Percentiles rank a stretch among this genome's conserved stretches.
phyloP scores from a whole-genome alignment of 1,284 basidiomycete genomes.

The Entoloma clypeatum region DNA sequence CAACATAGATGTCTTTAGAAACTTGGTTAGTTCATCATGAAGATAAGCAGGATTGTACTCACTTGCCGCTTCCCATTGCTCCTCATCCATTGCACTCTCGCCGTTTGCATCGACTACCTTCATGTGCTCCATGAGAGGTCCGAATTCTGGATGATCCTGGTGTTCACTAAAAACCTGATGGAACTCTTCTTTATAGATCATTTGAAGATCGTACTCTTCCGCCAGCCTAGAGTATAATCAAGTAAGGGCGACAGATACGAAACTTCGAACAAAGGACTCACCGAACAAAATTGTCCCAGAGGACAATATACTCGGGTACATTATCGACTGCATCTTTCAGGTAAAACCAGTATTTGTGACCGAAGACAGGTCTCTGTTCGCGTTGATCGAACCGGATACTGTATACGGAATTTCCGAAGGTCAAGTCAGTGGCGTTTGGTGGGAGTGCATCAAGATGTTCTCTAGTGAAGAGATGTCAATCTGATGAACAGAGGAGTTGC shows the following conservation, averaged over 20 bases:
- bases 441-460: slow-evolving; percentile 68
- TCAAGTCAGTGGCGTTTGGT: slow-evolving; percentile 53
- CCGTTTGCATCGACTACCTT: slow-evolving; percentile 82
- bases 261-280: slow-evolving; percentile 43
- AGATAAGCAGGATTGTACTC: slow-evolving; percentile 34
- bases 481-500: slow-evolving; percentile 3
- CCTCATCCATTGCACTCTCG: slow-evolving; percentile 85
- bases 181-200: slow-evolving; percentile 84
- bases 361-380: slow-evolving; percentile 65
- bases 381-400: slow-evolving; percentile 80
- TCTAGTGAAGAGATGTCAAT: slow-evolving; percentile 37
- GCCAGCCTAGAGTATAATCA: slow-evolving; percentile 60
- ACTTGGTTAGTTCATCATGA: slow-evolving; percentile 6
- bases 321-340: slow-evolving; percentile 94
- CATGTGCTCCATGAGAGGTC: slow-evolving; percentile 80
- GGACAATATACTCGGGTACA: slow-evolving; percentile 95
- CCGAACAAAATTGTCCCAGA: slow-evolving; percentile 91
- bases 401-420: slow-evolving; percentile 92
- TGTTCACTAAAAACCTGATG: slow-evolving; percentile 83
- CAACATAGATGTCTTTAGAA: slow-evolving; percentile 73
- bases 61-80: slow-evolving; percentile 97
- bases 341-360: slow-evolving; percentile 93
- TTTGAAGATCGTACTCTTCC: slow-evolving; percentile 72
- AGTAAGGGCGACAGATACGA: slow-evolving; percentile 9
- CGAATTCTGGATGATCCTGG: slow-evolving; percentile 72